A percentile compares a stretch with the other conserved stretches of the same genome.
phyloP scores from a whole-genome alignment of 1,139 yeast genomes.

The Suhomyces anneliseae region DNA sequence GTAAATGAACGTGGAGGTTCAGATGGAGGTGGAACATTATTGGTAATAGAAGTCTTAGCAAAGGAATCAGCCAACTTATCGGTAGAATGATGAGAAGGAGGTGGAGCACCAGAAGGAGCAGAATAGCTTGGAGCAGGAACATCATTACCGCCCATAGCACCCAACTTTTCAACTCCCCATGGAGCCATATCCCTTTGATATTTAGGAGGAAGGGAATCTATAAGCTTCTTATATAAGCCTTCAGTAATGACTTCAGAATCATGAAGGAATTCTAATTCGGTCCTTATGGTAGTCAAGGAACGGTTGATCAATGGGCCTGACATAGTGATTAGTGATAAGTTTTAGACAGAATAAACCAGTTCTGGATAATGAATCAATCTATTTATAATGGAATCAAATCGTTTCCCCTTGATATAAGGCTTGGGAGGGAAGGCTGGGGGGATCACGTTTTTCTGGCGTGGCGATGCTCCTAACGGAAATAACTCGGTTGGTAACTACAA shows the following conservation, averaged over 20 bases:
- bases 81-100: slow-evolving; percentile 9
- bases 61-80: slow-evolving; percentile 24
- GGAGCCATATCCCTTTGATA: slow-evolving; percentile 58
- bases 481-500: no score
- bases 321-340: slow-evolving; percentile 21
- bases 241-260: slow-evolving; percentile 77
- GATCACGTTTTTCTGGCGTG: no score
- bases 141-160: background rate
- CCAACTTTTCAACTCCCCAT: slow-evolving; percentile 46
- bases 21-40: slow-evolving; percentile 20
- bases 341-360: background rate
- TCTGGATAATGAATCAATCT: no score
- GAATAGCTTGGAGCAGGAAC: slow-evolving; percentile 20
- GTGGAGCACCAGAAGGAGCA: slow-evolving; percentile 11
- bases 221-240: slow-evolving; percentile 53
- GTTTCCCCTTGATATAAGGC: background rate
- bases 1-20: slow-evolving; percentile 22
- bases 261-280: slow-evolving; percentile 75
- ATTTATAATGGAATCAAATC: background rate
- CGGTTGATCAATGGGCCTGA: slow-evolving; percentile 71
- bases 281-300: slow-evolving; percentile 71
- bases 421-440: no score
- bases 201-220: slow-evolving; percentile 56
- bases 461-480: no score
- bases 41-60: slow-evolving; percentile 24